These are phyloP conservation scores for Bjerkandera adusta DNA, from an alignment of 1,284 basidiomycete genomes.

Conservation along the genomic window DNA sequence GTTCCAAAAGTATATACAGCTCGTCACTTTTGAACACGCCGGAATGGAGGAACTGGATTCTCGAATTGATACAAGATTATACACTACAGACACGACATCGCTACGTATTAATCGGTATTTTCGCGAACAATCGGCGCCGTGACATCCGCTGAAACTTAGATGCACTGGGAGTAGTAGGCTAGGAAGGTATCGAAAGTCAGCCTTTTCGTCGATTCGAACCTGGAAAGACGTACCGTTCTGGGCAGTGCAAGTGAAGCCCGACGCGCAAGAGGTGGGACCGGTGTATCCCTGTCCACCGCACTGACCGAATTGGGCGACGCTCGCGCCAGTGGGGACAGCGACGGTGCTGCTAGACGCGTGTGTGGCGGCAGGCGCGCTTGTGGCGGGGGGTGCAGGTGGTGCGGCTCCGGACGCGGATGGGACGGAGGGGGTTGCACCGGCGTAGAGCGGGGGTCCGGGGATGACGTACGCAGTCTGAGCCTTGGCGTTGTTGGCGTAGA, in stretches of 20 bases:
- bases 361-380: conserved; percentile 1
- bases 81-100: too few species aligned
- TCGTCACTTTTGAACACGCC: too few species aligned
- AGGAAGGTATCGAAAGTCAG: neutral
- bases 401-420: neutral
- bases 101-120: too few species aligned
- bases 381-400: neutral
- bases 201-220: neutral
- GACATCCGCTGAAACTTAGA: too few species aligned
- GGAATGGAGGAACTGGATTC: too few species aligned
- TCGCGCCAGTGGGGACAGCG: conserved; percentile 10
- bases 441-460: conserved; percentile 40
- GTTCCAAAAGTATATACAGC: too few species aligned
- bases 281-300: conserved; percentile 29
- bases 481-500: conserved; percentile 42
- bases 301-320: conserved; percentile 27
- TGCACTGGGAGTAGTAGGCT: conserved; percentile 46
- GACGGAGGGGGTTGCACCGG: conserved; percentile 21
- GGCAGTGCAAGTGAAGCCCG: conserved; percentile 27
- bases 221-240: conserved; percentile 23
- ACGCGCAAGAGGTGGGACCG: conserved; percentile 26
- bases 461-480: conserved; percentile 40
- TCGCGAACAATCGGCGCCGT: too few species aligned
- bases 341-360: conserved; percentile 2
- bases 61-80: too few species aligned